Evolutionary conservation across 192 early-diverging fungal genomes (phyloP).

Genomic region (Entomortierella chlamydospora): DNA sequence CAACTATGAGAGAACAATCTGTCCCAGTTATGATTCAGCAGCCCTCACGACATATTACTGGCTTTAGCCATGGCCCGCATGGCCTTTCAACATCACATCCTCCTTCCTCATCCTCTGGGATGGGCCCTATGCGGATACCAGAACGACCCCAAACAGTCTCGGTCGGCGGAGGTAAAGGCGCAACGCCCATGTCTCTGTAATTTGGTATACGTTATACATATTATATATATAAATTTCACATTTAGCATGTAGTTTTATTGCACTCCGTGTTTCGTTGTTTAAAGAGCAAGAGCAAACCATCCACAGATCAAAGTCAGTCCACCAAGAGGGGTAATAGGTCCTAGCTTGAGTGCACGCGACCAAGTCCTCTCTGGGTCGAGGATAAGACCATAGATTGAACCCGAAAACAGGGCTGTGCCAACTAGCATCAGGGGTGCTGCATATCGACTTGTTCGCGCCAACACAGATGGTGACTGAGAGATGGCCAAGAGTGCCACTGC

Average conservation of each 20-base stretch:
- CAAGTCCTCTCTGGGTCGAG: slow-evolving; percentile 56
- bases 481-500: slow-evolving; percentile 62
- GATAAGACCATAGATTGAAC: slow-evolving; percentile 67
- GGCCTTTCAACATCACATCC: slow-evolving; percentile 24
- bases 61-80: neutral
- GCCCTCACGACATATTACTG: neutral
- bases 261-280: neutral
- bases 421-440: slow-evolving; percentile 62
- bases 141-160: slow-evolving; percentile 27
- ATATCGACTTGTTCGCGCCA: slow-evolving; percentile 42
- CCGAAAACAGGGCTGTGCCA: slow-evolving; percentile 66
- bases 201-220: no score
- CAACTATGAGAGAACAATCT: slow-evolving; percentile 15
- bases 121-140: slow-evolving; percentile 35
- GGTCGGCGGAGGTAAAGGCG: slow-evolving; percentile 38
- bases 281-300: slow-evolving; percentile 58
- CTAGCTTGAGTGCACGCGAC: slow-evolving; percentile 53
- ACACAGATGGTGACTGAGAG: slow-evolving; percentile 49
- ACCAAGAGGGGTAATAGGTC: slow-evolving; percentile 72
- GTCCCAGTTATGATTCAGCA: slow-evolving; percentile 38
- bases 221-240: neutral
- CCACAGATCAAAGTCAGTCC: slow-evolving; percentile 67
- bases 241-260: neutral
- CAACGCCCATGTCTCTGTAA: slow-evolving; percentile 34
- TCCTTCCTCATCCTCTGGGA: slow-evolving; percentile 12